Base-by-base conservation (phyloP, 768 basidiomycete species). In the Lentinula aciculospora region DNA sequence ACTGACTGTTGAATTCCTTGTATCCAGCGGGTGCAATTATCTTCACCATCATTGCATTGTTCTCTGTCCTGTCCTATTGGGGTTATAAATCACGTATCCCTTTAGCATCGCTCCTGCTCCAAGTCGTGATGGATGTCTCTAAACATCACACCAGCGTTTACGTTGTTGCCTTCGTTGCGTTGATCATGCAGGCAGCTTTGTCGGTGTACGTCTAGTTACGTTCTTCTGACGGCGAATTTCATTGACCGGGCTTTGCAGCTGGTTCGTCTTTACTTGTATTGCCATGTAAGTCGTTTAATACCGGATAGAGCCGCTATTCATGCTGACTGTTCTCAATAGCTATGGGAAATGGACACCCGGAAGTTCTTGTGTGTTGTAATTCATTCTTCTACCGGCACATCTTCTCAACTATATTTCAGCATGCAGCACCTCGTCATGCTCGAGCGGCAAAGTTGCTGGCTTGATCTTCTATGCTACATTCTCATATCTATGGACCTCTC, bases 401-500 rank as follows among this genome's bases (percentile, higher is more conserved):
- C 45, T 56, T 29, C 49, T 34, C 3, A 34, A 19, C 12, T 19
- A 21, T 59, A 13, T 49, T n/a, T 34, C 57, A 85, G 82, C 78
- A 17, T 87, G 85, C 65, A 71, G 61, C 9, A 66, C 74, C 6
- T 75, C 76, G 0, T 74, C 75, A 2, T 92, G 89, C 66, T 91
- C 89, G 1, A 83, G 81, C 10, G 79, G 79, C 13, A 92, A 83
- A 67, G 90, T 93, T 44, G 81, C 88, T 0, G 91, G 92, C 2
- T 73, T 93, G 12, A 78, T 92, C 55, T 83, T 92, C 69, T 94
- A 81, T 64, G 81, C 83, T 60, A 83, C 85, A 0, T 92, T 93
- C 68, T 86, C 86, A n/a, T 94, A 85, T 74, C 75, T 92, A 21
- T 94, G 91, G 92, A 86, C 84, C 17, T 89, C 87, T 0, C 88